Conservation (phyloP, 2,329 filamentous ascomycete species). For the Elsinoe ampelina region DNA sequence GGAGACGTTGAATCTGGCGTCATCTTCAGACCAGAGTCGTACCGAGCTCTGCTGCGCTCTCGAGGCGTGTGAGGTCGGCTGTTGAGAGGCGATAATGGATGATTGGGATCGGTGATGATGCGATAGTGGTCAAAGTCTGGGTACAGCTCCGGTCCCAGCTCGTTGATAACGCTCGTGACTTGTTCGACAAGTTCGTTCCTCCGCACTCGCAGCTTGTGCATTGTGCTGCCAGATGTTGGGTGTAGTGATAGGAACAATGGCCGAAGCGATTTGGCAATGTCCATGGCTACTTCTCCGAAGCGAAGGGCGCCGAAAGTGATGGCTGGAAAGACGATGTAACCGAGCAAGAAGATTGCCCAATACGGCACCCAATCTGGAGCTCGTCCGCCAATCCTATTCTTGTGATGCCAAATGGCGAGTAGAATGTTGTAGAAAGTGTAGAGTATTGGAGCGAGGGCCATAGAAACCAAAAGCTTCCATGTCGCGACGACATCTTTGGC, state of each 20-base stretch:
- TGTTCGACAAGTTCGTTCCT: constrained; percentile 67
- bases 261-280: constrained; percentile 88
- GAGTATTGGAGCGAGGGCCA: constrained; percentile 71
- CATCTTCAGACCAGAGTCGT: constrained; percentile 17
- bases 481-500: constrained; percentile 85
- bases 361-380: constrained; percentile 72
- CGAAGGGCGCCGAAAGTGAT: constrained; percentile 89
- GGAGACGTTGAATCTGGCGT: constrained; percentile 10
- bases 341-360: constrained; percentile 64
- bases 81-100: constrained; percentile 22
- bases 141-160: constrained; percentile 89
- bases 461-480: constrained; percentile 84
- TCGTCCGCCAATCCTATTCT: constrained; percentile 73
- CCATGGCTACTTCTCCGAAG: constrained; percentile 97
- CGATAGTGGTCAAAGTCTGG: constrained; percentile 82
- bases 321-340: constrained; percentile 71
- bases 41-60: constrained; percentile 17
- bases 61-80: constrained; percentile 23
- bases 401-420: constrained; percentile 67
- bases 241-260: constrained; percentile 79
- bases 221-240: constrained; percentile 73
- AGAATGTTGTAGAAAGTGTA: constrained; percentile 73
- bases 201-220: constrained; percentile 64
- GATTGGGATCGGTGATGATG: constrained; percentile 50
- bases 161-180: constrained; percentile 89